A percentile compares a stretch with the other conserved stretches of the same genome.
Conservation (phyloP, 768 basidiomycete genomes). For the Gloeopeniophorella convolvens region DNA sequence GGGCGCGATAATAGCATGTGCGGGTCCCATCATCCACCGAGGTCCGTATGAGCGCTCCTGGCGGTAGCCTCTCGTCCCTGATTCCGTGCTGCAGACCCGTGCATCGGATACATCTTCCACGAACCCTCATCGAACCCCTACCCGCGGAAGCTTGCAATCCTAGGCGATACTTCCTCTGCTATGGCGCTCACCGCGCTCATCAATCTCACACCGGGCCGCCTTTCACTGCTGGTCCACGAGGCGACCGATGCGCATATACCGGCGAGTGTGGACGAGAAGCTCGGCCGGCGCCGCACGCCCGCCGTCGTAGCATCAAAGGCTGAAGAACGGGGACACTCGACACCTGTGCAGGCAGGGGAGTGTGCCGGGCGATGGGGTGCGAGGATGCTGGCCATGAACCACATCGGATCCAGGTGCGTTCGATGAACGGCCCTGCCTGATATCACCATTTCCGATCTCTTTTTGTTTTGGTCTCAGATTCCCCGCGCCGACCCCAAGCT, state of each 20-base stretch:
- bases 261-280: slow-evolving; percentile 41
- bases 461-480: slow-evolving; percentile 34
- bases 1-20: slow-evolving; percentile 53
- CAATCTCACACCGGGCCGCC: slow-evolving; percentile 10
- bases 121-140: slow-evolving; percentile 37
- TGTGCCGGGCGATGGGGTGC: slow-evolving; percentile 64
- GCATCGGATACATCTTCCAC: slow-evolving; percentile 70
- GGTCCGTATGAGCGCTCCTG: slow-evolving; percentile 37
- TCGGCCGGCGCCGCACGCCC: slow-evolving; percentile 35
- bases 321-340: slow-evolving; percentile 69
- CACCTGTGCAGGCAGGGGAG: slow-evolving; percentile 67
- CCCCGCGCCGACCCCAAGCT: slow-evolving; percentile 37
- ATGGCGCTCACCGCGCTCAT: slow-evolving; percentile 49
- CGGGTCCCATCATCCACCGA: slow-evolving; percentile 71
- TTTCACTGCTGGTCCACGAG: slow-evolving; percentile 78
- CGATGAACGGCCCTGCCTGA: too few species aligned
- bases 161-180: slow-evolving; percentile 74
- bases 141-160: slow-evolving; percentile 60
- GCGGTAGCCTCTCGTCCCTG: neutral
- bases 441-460: too few species aligned
- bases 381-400: slow-evolving; percentile 63
- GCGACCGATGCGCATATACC: slow-evolving; percentile 74
- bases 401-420: slow-evolving; percentile 62
- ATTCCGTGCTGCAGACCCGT: slow-evolving; percentile 48
- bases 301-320: slow-evolving; percentile 32